phyloP scores from a whole-genome alignment of 345 rosid genomes.

The Pistacia atlantica region DNA sequence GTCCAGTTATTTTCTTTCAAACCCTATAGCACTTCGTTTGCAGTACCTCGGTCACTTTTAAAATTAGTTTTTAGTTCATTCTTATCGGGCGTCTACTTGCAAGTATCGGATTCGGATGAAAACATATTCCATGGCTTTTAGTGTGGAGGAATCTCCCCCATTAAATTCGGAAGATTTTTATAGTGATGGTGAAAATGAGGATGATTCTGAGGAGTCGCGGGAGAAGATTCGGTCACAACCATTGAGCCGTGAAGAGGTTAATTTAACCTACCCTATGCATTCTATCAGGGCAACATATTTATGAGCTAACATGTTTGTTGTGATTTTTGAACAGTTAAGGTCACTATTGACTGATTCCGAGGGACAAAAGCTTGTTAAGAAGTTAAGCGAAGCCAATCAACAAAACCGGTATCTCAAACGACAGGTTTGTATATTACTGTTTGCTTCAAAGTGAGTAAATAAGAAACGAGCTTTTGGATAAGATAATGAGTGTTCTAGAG shows the following conservation, averaged over 20 bases:
- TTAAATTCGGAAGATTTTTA: conserved; percentile 26
- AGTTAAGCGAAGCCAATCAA: conserved; percentile 95
- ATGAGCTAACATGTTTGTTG: conserved; percentile 9
- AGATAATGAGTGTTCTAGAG: neutral
- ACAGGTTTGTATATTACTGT: conserved; percentile 49
- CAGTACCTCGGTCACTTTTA: no score
- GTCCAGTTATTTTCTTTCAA: no score
- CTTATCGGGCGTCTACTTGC: conserved; percentile 21
- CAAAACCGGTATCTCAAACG: conserved; percentile 82
- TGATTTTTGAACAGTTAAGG: conserved; percentile 49
- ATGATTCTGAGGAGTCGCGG: conserved; percentile 37
- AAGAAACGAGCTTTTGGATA: neutral
- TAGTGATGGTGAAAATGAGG: conserved; percentile 28
- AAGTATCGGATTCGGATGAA: conserved; percentile 39
- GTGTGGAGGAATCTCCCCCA: conserved; percentile 52
- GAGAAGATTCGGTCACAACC: no score
- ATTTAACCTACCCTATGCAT: neutral
- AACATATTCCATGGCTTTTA: conserved; percentile 39
- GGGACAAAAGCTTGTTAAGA: conserved; percentile 65
- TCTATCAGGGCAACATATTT: neutral
- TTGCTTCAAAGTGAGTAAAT: no score
- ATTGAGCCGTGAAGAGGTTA: no score
- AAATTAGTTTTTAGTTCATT: conserved; percentile 33
- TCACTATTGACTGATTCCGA: conserved; percentile 67
- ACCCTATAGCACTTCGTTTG: no score